These are phyloP conservation scores for Sphagnurus paluster DNA, from an alignment of 1,284 basidiomycete genomes.

Conservation along the genomic window DNA sequence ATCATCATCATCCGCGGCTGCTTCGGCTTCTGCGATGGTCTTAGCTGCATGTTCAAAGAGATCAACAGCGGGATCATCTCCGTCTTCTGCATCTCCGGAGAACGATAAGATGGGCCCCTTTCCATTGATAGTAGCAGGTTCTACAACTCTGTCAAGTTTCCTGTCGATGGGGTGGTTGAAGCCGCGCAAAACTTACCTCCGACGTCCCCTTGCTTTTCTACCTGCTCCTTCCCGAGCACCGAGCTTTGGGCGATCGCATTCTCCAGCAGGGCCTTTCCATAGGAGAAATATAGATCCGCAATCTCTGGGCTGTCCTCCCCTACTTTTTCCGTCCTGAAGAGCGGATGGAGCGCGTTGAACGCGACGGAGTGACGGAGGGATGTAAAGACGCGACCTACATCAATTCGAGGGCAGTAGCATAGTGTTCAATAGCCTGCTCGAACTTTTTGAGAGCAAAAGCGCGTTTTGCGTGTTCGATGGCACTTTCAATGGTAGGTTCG, in stretches of 20 bases:
- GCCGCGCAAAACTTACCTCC: slow-evolving; percentile 22
- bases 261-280: slow-evolving; percentile 86
- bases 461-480: slow-evolving; percentile 76
- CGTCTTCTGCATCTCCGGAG: slow-evolving; percentile 70
- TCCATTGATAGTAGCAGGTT: too few species aligned
- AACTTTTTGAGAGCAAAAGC: slow-evolving; percentile 87
- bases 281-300: slow-evolving; percentile 83
- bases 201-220: slow-evolving; percentile 54
- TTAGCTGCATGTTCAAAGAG: slow-evolving; percentile 58
- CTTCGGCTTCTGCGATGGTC: slow-evolving; percentile 42
- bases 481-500: slow-evolving; percentile 48
- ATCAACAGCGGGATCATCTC: slow-evolving; percentile 48
- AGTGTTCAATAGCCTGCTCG: slow-evolving; percentile 83
- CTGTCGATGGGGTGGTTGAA: too few species aligned
- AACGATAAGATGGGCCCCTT: slow-evolving; percentile 69
- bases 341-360: slow-evolving; percentile 17
- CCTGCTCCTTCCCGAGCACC: slow-evolving; percentile 83
- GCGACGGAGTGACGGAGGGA: slow-evolving; percentile 21
- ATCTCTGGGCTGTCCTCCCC: slow-evolving; percentile 76
- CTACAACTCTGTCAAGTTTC: too few species aligned
- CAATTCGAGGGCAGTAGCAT: slow-evolving; percentile 81
- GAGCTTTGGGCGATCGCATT: slow-evolving; percentile 80
- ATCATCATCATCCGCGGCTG: slow-evolving; percentile 37
- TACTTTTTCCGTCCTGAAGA: slow-evolving; percentile 62
- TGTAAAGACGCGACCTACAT: slow-evolving; percentile 52